Evolutionary conservation across 2,329 filamentous ascomycete species (phyloP).

Genomic region (Emmonsiellopsis sp.): DNA sequence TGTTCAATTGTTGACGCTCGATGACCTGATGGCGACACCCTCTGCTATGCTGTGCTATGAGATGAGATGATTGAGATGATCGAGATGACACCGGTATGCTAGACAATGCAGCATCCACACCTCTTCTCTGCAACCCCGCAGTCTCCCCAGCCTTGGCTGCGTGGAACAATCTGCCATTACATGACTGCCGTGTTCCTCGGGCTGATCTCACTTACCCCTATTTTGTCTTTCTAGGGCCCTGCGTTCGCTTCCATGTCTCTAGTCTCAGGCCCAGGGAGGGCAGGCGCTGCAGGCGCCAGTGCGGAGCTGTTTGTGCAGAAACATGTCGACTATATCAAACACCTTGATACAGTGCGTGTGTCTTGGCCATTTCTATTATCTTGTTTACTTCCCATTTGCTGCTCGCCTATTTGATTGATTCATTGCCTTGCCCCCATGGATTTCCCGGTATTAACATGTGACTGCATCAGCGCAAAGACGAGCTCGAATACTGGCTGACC

Average conservation of each 20-base stretch:
- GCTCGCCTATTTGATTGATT: slow-evolving; percentile 2
- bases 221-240: not conserved
- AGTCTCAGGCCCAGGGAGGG: slow-evolving; percentile 51
- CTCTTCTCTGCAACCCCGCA: too few relatives aligned
- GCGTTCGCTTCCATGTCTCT: slow-evolving; percentile 43
- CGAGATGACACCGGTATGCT: too few relatives aligned
- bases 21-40: too few relatives aligned
- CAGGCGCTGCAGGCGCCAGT: slow-evolving; percentile 31
- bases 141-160: too few relatives aligned
- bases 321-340: slow-evolving; percentile 89
- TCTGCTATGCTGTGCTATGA: too few relatives aligned
- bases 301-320: slow-evolving; percentile 48
- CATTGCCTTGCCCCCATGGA: slow-evolving; percentile 15
- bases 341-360: slow-evolving; percentile 65
- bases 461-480: slow-evolving; percentile 64
- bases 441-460: slow-evolving; percentile 9
- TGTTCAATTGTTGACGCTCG: too few relatives aligned
- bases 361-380: slow-evolving; percentile 12
- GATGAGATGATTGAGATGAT: too few relatives aligned
- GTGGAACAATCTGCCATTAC: too few relatives aligned
- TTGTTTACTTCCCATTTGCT: slow-evolving; percentile 1
- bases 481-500: slow-evolving; percentile 95
- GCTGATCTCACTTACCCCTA: too few relatives aligned
- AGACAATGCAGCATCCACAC: too few relatives aligned
- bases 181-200: too few relatives aligned